phyloP scores from a whole-genome alignment of 2,329 filamentous ascomycete genomes.

The Domatiomyces catenatus region DNA sequence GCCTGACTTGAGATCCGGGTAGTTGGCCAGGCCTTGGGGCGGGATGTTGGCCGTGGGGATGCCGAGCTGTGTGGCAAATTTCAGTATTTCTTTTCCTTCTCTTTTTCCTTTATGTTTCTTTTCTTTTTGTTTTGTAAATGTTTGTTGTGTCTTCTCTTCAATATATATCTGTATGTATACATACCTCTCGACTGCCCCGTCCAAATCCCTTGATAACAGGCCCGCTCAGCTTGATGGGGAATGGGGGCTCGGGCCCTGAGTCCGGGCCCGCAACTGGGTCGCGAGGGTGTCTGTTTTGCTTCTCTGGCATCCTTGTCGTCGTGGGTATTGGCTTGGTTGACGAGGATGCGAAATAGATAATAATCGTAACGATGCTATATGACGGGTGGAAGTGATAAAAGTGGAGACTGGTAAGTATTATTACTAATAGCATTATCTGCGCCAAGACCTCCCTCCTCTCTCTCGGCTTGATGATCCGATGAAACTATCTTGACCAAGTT shows the following conservation, averaged over 20 bases:
- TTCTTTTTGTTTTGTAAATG: background rate
- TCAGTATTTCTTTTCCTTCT: background rate
- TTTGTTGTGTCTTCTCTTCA: too few species aligned
- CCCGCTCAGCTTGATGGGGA: constrained; percentile 68
- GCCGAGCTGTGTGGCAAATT: constrained; percentile 51
- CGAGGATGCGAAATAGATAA: background rate
- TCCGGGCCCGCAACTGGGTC: constrained; percentile 59
- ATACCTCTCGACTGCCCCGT: constrained; percentile 77
- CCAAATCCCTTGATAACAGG: constrained; percentile 87
- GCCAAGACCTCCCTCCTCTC: too few species aligned
- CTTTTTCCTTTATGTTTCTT: background rate
- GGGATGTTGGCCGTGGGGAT: constrained; percentile 90
- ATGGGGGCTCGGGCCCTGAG: constrained; percentile 59
- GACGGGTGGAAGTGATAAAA: background rate
- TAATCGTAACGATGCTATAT: background rate
- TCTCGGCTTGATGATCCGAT: too few species aligned
- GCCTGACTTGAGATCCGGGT: constrained; percentile 50
- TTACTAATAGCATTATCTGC: too few species aligned
- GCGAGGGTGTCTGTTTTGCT: constrained; percentile 38
- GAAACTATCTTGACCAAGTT: too few species aligned
- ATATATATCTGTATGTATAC: constrained; percentile 6
- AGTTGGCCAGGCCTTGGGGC: constrained; percentile 47
- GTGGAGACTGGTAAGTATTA: background rate
- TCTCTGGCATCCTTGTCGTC: background rate
- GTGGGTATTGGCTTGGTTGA: background rate